Base-by-base conservation (phyloP, 208 protist species). In the Crithidia sp. region DNA sequence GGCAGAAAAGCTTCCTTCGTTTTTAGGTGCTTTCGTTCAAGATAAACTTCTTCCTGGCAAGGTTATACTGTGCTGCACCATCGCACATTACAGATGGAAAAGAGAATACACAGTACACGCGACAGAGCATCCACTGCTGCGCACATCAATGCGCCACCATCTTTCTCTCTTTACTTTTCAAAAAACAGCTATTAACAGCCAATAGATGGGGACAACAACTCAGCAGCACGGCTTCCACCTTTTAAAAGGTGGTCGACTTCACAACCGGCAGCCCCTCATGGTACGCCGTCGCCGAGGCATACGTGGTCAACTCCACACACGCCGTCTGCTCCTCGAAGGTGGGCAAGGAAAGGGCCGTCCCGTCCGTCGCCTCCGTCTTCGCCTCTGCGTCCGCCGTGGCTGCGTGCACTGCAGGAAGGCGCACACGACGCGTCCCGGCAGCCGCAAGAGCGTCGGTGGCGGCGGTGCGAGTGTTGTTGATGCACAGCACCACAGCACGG, bases 401-500 rank as follows among this genome's bases (percentile, higher is more conserved):
- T 1, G 65, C 12, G 7, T 19, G 74, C 50, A 58, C 10, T n/a
- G 50, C 8, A 0, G 66, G 72, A 28, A 76, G 70, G 13, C 5
- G 39, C 28, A 82, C 13, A 47, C 54, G 58, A 1, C 54, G 50
- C 47, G 16, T 63, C 14, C 67, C 74, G 40, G 52, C 28, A 19
- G 56, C 64, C 4, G 67, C 53, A 28, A 68, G 58, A 3, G 45
- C 55, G 45, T 78, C 47, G 36, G 57, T 17, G 5, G 63, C 57
- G 17, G 60, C 67, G 13, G 72, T 71, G 41, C 76, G 74, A 10
- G 63, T 55, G 61, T 44, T 87, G 75, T 88, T 71, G 19, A 92
- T 72, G 54, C 86, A 75, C 19, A 90, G 41, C 14, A 71, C 82
- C 47, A 92, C 50, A 43, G 80, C 87, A 39, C 72, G 63, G 9